Percentiles rank a stretch among this genome's conserved stretches.
Conservation (phyloP, 768 basidiomycete species). For the Termitomyces sp. region DNA sequence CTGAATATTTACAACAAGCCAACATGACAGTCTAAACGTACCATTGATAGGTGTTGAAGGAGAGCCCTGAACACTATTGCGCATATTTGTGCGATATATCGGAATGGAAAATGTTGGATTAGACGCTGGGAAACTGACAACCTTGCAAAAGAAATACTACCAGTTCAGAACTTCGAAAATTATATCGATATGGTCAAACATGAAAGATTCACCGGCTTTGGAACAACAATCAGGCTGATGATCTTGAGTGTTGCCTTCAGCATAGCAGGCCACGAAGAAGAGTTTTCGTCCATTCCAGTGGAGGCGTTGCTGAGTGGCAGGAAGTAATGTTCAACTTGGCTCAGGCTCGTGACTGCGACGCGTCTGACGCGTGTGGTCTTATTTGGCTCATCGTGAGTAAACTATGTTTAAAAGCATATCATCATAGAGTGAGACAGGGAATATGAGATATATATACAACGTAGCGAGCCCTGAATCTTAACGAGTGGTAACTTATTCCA, state of each 20-base stretch:
- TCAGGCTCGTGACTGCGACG: not conserved
- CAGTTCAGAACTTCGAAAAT: not conserved
- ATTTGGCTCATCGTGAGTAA: not conserved
- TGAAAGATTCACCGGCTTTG: slow-evolving; percentile 8
- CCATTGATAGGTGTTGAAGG: too few relatives aligned
- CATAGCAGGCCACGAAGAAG: slow-evolving; percentile 4
- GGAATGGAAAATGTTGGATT: not conserved
- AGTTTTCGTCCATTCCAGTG: not conserved
- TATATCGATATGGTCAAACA: not conserved
- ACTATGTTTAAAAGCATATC: not conserved
- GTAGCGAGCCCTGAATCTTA: not conserved
- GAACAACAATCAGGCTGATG: slow-evolving; percentile 4
- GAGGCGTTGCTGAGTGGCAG: too few relatives aligned
- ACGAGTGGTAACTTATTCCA: too few relatives aligned
- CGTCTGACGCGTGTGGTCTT: too few relatives aligned
- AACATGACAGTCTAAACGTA: too few relatives aligned
- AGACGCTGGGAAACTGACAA: slow-evolving; percentile 8
- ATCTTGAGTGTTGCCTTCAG: slow-evolving; percentile 6
- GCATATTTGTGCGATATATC: not conserved
- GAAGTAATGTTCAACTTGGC: too few relatives aligned
- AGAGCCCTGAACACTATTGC: too few relatives aligned
- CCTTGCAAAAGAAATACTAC: not conserved
- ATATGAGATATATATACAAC: not conserved
- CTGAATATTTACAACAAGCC: too few relatives aligned
- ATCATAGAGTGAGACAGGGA: not conserved